Percentiles rank a stretch among this genome's conserved stretches.
These are phyloP conservation scores for Cephaloascus fragrans DNA, from an alignment of 805 yeast genomes.

Conservation along the genomic window DNA sequence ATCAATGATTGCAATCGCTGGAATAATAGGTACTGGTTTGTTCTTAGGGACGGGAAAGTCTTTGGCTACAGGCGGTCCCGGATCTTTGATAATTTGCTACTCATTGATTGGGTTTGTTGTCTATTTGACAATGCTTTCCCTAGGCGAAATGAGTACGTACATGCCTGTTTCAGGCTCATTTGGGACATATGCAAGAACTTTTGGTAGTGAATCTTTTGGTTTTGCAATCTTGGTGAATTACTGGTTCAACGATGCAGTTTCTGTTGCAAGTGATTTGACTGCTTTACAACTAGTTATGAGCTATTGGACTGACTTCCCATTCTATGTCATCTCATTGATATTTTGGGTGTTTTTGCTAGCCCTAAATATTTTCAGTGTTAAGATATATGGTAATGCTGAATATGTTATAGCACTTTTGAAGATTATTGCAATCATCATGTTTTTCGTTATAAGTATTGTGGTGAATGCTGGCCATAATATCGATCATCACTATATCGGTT, in stretches of 20 bases:
- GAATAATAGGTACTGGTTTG: slow-evolving; percentile 25
- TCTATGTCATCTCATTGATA: slow-evolving; percentile 40
- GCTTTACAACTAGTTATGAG: slow-evolving; percentile 34
- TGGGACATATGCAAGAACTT: slow-evolving; percentile 37
- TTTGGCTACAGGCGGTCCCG: slow-evolving; percentile 22
- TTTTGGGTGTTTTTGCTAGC: slow-evolving; percentile 41
- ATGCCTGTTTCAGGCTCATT: slow-evolving; percentile 49
- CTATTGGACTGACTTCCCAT: slow-evolving; percentile 41
- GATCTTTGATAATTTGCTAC: slow-evolving; percentile 19
- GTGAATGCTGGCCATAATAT: slow-evolving; percentile 52
- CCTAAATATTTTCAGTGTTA: slow-evolving; percentile 26
- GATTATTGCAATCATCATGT: slow-evolving; percentile 44
- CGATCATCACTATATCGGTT: slow-evolving; percentile 26
- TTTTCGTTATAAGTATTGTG: slow-evolving; percentile 44
- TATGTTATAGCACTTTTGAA: slow-evolving; percentile 27
- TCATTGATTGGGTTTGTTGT: slow-evolving; percentile 31
- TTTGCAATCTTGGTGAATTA: slow-evolving; percentile 41
- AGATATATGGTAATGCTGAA: slow-evolving; percentile 31
- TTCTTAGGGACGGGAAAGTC: slow-evolving; percentile 21
- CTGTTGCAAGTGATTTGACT: slow-evolving; percentile 37
- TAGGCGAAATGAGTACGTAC: slow-evolving; percentile 49
- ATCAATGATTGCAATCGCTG: slow-evolving; percentile 26
- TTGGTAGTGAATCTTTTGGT: slow-evolving; percentile 40
- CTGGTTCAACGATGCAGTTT: slow-evolving; percentile 42
- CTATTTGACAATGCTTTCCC: slow-evolving; percentile 39